Percentiles rank a stretch among this genome's conserved stretches.
Evolutionary conservation across 2,329 filamentous ascomycete genomes (phyloP).

Genomic region (Penicillium sp.): DNA sequence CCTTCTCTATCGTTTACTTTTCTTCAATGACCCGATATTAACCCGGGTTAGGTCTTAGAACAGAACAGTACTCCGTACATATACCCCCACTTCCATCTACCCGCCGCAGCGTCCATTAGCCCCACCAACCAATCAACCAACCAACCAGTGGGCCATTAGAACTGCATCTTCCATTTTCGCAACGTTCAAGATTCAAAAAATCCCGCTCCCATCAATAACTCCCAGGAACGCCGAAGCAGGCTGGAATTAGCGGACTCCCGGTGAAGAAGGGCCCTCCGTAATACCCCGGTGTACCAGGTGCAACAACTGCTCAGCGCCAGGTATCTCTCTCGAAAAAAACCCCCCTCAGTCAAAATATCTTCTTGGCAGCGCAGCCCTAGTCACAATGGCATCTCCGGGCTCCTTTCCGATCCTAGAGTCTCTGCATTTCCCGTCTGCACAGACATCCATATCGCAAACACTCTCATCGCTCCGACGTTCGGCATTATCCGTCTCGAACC

Average conservation of each 20-base stretch:
- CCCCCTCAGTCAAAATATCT: neutral
- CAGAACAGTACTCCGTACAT: neutral
- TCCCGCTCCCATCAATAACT: neutral
- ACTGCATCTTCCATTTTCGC: slow-evolving; percentile 26
- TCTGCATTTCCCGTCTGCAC: slow-evolving; percentile 61
- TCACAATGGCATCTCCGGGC: slow-evolving; percentile 38
- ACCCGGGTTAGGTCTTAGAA: neutral
- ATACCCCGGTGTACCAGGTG: slow-evolving; percentile 18
- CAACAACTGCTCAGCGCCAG: neutral
- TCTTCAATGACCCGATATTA: slow-evolving; percentile 2
- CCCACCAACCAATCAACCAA: neutral
- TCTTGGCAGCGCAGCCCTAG: neutral
- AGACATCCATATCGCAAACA: slow-evolving; percentile 71
- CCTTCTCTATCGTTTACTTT: neutral
- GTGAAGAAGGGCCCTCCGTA: slow-evolving; percentile 3
- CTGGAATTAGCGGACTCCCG: neutral
- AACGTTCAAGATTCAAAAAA: slow-evolving; percentile 6
- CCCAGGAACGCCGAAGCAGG: neutral
- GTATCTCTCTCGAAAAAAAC: neutral
- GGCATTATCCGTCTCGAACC: slow-evolving; percentile 79
- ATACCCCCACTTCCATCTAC: slow-evolving; percentile 9
- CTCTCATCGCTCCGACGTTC: slow-evolving; percentile 76
- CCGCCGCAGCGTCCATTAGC: slow-evolving; percentile 26
- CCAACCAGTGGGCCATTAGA: slow-evolving; percentile 15
- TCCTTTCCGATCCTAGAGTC: slow-evolving; percentile 45